These are phyloP conservation scores for Ogataea pini DNA, from an alignment of 805 yeast genomes.

Conservation along the genomic window DNA sequence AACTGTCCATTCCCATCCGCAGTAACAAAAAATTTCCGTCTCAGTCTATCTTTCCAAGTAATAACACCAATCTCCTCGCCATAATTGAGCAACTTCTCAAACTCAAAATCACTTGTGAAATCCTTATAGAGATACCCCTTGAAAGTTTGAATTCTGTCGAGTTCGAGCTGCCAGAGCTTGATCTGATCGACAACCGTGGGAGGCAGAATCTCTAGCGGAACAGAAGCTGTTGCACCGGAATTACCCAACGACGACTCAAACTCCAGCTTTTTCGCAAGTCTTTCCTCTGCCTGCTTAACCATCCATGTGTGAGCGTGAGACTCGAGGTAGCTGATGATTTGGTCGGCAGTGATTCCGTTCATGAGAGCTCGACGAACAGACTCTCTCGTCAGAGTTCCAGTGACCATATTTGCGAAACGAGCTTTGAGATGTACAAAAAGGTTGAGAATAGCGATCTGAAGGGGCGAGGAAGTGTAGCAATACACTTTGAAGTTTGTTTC, in stretches of 20 bases:
- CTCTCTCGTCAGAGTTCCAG: slow-evolving; percentile 91
- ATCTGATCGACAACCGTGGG: slow-evolving; percentile 98
- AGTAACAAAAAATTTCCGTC: slow-evolving; percentile 80
- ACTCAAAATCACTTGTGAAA: slow-evolving; percentile 76
- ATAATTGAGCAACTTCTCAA: slow-evolving; percentile 65
- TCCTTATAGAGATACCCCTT: slow-evolving; percentile 89
- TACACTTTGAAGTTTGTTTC: slow-evolving; percentile 94
- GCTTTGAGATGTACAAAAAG: slow-evolving; percentile 83
- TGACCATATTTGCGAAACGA: slow-evolving; percentile 87
- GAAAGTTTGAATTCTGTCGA: slow-evolving; percentile 85
- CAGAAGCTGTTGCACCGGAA: slow-evolving; percentile 42
- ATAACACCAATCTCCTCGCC: slow-evolving; percentile 91
- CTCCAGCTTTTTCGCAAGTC: slow-evolving; percentile 64
- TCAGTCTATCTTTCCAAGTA: slow-evolving; percentile 76
- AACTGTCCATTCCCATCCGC: slow-evolving; percentile 84
- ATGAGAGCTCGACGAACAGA: slow-evolving; percentile 79
- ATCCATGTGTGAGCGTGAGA: slow-evolving; percentile 94
- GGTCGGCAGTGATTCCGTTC: slow-evolving; percentile 94
- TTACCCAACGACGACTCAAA: slow-evolving; percentile 50
- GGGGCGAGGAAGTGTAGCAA: slow-evolving; percentile 90
- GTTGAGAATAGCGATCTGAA: slow-evolving; percentile 90
- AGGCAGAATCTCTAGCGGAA: slow-evolving; percentile 68
- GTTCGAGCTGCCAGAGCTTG: slow-evolving; percentile 91
- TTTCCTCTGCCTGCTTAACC: slow-evolving; percentile 72
- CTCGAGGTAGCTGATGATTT: slow-evolving; percentile 83